Conservation (phyloP, 257 asterid species). For the Forsythia suspensa region DNA sequence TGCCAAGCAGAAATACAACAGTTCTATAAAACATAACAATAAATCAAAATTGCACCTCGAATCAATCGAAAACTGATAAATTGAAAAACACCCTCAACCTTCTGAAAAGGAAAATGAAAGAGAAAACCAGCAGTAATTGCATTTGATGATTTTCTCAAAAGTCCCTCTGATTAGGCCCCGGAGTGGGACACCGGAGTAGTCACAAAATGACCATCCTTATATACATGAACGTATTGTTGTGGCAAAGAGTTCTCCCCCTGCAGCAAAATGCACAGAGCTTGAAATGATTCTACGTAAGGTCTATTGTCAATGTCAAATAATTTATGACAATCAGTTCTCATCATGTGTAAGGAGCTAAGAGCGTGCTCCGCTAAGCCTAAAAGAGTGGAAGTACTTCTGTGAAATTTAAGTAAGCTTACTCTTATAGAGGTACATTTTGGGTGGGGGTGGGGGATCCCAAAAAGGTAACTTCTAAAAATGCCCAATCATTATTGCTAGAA, state of each 20-base stretch:
- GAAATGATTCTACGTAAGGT: neutral
- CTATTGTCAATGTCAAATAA: neutral
- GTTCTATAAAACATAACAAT: no score
- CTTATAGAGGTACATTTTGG: neutral
- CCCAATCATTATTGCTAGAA: neutral
- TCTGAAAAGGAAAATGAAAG: slow-evolving; percentile 1
- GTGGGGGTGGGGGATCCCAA: neutral
- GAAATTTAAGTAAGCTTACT: neutral
- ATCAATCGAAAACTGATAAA: no score
- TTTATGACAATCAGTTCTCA: neutral
- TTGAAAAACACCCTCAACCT: no score
- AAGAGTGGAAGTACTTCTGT: neutral
- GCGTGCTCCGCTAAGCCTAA: neutral
- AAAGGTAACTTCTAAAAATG: neutral
- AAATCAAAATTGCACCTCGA: no score
- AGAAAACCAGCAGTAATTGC: slow-evolving; percentile 1
- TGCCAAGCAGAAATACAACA: no score
- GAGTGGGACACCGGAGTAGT: slow-evolving; percentile 93
- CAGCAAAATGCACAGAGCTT: slow-evolving; percentile 14
- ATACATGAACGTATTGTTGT: slow-evolving; percentile 75
- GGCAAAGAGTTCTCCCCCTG: slow-evolving; percentile 95
- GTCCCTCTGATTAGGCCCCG: slow-evolving; percentile 56
- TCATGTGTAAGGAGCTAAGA: neutral
- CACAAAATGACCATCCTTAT: slow-evolving; percentile 77
- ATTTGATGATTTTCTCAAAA: neutral